These are phyloP conservation scores for Penium margaritaceum DNA, from an alignment of 139 green algal species.

Conservation along the genomic window DNA sequence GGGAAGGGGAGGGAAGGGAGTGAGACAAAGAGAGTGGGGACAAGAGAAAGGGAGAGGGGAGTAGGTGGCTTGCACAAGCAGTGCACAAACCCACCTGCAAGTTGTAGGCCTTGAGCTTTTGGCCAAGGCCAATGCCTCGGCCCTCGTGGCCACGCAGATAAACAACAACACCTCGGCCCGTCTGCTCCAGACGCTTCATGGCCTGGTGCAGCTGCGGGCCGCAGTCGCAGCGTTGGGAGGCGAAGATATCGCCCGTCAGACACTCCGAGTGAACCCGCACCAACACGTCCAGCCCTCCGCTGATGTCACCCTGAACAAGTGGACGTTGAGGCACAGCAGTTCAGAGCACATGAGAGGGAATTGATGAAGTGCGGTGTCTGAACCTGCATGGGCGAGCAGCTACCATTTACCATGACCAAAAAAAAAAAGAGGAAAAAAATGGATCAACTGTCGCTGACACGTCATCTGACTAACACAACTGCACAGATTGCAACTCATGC, in stretches of 20 bases:
- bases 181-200: constrained; percentile 39
- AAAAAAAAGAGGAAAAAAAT: no score
- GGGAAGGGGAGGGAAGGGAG: no score
- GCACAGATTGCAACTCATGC: no score
- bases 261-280: constrained; percentile 56
- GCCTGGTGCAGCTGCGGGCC: constrained; percentile 44
- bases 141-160: constrained; percentile 52
- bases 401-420: no score
- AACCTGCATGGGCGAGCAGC: no score
- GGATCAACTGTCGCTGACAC: no score
- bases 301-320: constrained; percentile 32
- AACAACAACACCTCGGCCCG: constrained; percentile 44
- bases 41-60: no score
- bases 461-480: no score
- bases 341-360: not conserved
- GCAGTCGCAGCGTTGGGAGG: constrained; percentile 50
- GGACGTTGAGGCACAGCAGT: not conserved
- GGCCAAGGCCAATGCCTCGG: constrained; percentile 48
- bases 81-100: no score
- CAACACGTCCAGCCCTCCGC: constrained; percentile 47
- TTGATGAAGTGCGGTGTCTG: no score
- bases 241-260: constrained; percentile 57
- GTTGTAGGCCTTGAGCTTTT: constrained; percentile 47
- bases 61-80: no score
- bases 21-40: no score